Evolutionary conservation across 441 rosid species (phyloP).

Genomic region (Hura crepitans): DNA sequence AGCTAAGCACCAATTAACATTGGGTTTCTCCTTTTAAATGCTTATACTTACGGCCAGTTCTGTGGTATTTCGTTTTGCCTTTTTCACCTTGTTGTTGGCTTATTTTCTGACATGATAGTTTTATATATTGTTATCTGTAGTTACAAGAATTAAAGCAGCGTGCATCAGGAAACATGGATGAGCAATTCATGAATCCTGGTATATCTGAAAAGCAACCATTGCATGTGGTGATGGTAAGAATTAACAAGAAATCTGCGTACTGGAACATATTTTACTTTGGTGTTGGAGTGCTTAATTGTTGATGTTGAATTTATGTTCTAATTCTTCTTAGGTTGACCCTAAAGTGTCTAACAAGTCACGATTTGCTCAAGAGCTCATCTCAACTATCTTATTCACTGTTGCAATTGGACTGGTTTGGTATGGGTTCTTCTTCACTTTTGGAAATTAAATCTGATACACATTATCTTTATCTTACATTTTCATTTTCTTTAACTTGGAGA

Average conservation of each 20-base stretch:
- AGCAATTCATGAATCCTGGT: conserved; percentile 73
- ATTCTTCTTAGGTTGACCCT: conserved; percentile 65
- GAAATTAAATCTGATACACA: not conserved
- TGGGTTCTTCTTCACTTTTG: conserved; percentile 14
- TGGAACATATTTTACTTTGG: too few relatives aligned
- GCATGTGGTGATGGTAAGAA: conserved; percentile 85
- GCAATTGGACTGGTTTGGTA: conserved; percentile 87
- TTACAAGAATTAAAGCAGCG: conserved; percentile 90
- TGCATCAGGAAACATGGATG: conserved; percentile 62
- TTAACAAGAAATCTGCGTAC: not conserved
- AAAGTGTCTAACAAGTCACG: conserved; percentile 77
- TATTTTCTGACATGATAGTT: not conserved
- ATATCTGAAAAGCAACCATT: conserved; percentile 88
- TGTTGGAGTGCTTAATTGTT: not conserved
- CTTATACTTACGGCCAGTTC: not conserved
- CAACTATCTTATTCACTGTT: conserved; percentile 79
- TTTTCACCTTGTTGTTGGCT: not conserved
- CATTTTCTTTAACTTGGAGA: not conserved
- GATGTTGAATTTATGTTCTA: not conserved
- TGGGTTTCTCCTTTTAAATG: not conserved
- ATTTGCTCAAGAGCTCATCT: conserved; percentile 79
- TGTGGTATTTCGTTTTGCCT: not conserved
- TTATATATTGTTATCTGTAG: conserved; percentile 38
- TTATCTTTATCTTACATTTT: not conserved
- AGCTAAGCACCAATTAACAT: not conserved